Evolutionary conservation across 192 early-diverging fungal species (phyloP), one percentile per base, ranked within the genome.

Genomic region (Umbelopsis isabellina): DNA sequence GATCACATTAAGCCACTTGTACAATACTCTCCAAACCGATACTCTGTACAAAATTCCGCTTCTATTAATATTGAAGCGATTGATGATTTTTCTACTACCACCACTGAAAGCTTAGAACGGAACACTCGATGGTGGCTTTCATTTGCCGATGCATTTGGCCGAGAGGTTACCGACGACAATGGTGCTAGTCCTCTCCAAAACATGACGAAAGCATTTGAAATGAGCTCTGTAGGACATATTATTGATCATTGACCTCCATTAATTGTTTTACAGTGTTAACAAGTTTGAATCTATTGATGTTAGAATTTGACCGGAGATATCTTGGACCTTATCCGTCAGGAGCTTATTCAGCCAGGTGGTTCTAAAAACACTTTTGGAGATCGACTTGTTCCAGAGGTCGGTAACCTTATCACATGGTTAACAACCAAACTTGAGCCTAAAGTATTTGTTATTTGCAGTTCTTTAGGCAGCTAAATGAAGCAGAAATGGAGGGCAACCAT

Each of bases 111-210:
- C 27, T 35, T 61, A 8, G 55, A 61, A 15, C 30, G 55, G 30
- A 37, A 16, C 11, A 35, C 33, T 27, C 55, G 55, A 12, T 61
- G 55, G 55, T 61, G 55, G 55, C 12, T 61, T 25, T 61, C 55
- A 25, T 27, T 61, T 22, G 55, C 55, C 30, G 55, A 61, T 35
- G 33, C 15, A 4, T 13, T 61, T 1, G 25, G 27, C 33, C 55
- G 55, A 18, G 55, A 16, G 16, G 33, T 61, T 11, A 35, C 25
- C 1, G 18, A 25, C 2, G 8, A n/a, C 16, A 22, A 35, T 35
- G 27, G n/a, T 15, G 30, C 30, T 16, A 61, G 15, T 11, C 30
- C 55, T 33, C 30, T 61, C 33, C 9, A 27, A 61, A 16, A 61
- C 16, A 35, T 35, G 27, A 6, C 23, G n/a, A 30, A 35, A 3